Conservation (phyloP, 2,329 filamentous ascomycete species). For the Biscogniauxia mediterranea region DNA sequence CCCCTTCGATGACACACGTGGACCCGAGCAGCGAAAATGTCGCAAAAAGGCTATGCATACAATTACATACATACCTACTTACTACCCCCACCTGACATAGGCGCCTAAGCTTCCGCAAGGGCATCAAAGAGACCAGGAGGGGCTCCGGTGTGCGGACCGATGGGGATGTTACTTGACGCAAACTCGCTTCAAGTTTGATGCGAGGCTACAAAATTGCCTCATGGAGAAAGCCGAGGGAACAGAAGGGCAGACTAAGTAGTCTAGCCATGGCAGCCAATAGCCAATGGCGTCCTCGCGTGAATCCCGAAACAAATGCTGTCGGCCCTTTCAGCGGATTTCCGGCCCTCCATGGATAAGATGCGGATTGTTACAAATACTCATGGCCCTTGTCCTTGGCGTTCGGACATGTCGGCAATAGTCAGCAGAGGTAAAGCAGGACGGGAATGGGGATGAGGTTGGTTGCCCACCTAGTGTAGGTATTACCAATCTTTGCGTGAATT, state of each 20-base stretch:
- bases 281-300: constrained; percentile 8
- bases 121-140: constrained; percentile 1
- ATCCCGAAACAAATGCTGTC: constrained; percentile 10
- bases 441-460: too few relatives aligned
- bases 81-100: constrained; percentile 1
- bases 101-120: background rate
- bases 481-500: too few relatives aligned
- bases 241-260: background rate
- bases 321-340: constrained; percentile 24
- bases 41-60: constrained; percentile 11
- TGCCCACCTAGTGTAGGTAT: too few relatives aligned
- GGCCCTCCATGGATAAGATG: constrained; percentile 13
- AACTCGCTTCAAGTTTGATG: constrained; percentile 12
- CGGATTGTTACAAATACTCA: constrained; percentile 2
- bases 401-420: background rate
- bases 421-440: background rate
- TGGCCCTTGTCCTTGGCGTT: background rate
- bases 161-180: constrained; percentile 11
- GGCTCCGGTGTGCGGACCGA: constrained; percentile 7
- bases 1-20: background rate
- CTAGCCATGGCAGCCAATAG: background rate
- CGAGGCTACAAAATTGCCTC: constrained; percentile 27
- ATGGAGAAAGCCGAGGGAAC: constrained; percentile 16
- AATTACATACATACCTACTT: too few relatives aligned
- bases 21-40: constrained; percentile 18